These are phyloP conservation scores for Cudoniella acicularis DNA, from an alignment of 495 filamentous ascomycete species.

Conservation along the genomic window DNA sequence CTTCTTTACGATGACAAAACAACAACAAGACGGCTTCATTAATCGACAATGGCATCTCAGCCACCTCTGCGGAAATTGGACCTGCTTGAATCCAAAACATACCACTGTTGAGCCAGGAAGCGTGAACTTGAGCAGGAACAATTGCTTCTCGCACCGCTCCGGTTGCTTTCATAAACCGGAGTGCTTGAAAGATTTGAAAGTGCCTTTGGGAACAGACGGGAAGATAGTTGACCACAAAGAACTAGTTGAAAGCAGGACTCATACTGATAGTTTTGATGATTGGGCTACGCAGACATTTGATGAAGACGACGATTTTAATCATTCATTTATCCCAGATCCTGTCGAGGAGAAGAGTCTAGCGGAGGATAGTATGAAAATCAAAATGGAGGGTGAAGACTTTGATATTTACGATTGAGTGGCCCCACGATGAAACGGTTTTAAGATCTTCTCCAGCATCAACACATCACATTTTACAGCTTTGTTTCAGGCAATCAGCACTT, in stretches of 20 bases:
- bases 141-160: constrained; percentile 23
- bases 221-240: constrained; percentile 8
- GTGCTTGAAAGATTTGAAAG: constrained; percentile 31
- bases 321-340: too few relatives aligned
- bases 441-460: too few relatives aligned
- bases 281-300: background rate
- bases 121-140: constrained; percentile 29
- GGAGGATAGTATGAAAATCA: too few relatives aligned
- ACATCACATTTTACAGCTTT: too few relatives aligned
- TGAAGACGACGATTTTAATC: background rate
- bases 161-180: constrained; percentile 27
- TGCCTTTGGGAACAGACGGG: constrained; percentile 8
- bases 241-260: background rate
- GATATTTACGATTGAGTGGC: too few relatives aligned
- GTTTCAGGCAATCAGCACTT: too few relatives aligned
- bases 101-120: constrained; percentile 26
- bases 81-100: constrained; percentile 32
- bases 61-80: constrained; percentile 39
- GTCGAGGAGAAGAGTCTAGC: too few relatives aligned
- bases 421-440: too few relatives aligned
- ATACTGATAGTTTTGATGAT: background rate
- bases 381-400: too few relatives aligned
- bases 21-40: constrained; percentile 32
- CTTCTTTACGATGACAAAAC: constrained; percentile 21
- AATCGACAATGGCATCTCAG: constrained; percentile 30